Evolutionary conservation across 2,329 filamentous ascomycete genomes (phyloP).

Genomic region (Neonectria coccinea): DNA sequence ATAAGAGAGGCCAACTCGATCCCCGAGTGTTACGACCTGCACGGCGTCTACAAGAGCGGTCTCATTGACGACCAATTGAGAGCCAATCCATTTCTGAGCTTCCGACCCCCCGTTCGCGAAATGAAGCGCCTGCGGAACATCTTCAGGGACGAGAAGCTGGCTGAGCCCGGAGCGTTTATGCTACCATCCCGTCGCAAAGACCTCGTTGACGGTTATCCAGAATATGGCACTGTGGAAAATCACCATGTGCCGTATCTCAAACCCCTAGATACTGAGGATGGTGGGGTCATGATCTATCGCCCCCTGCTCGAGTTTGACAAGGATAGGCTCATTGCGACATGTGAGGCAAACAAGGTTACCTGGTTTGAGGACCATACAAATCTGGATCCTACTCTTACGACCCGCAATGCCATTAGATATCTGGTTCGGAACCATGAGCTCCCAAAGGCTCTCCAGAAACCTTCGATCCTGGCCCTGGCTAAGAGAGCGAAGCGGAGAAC

Average conservation of each 20-base stretch:
- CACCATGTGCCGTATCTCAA: constrained; percentile 49
- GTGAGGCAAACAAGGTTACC: constrained; percentile 70
- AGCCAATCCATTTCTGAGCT: constrained; percentile 53
- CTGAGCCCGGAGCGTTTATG: constrained; percentile 34
- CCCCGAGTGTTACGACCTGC: constrained; percentile 84
- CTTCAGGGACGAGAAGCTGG: constrained; percentile 46
- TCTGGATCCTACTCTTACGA: constrained; percentile 77
- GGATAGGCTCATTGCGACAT: constrained; percentile 78
- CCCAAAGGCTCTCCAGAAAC: constrained; percentile 76
- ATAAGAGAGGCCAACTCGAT: constrained; percentile 75
- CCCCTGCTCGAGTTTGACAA: constrained; percentile 80
- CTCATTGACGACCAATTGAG: constrained; percentile 60
- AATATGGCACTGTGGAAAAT: constrained; percentile 36
- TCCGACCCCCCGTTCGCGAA: constrained; percentile 48
- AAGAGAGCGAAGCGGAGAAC: constrained; percentile 60
- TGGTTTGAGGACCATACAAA: constrained; percentile 94
- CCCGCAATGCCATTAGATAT: constrained; percentile 83
- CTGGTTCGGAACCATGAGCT: constrained; percentile 69
- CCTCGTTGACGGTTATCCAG: constrained; percentile 45
- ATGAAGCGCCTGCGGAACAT: constrained; percentile 46
- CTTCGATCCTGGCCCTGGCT: constrained; percentile 72
- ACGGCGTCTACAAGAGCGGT: constrained; percentile 77
- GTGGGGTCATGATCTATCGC: constrained; percentile 75
- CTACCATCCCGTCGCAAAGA: constrained; percentile 35
- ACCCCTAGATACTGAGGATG: constrained; percentile 65